Conservation (phyloP, 352 stramenopile species). For the Phytophthora sansomeana region DNA sequence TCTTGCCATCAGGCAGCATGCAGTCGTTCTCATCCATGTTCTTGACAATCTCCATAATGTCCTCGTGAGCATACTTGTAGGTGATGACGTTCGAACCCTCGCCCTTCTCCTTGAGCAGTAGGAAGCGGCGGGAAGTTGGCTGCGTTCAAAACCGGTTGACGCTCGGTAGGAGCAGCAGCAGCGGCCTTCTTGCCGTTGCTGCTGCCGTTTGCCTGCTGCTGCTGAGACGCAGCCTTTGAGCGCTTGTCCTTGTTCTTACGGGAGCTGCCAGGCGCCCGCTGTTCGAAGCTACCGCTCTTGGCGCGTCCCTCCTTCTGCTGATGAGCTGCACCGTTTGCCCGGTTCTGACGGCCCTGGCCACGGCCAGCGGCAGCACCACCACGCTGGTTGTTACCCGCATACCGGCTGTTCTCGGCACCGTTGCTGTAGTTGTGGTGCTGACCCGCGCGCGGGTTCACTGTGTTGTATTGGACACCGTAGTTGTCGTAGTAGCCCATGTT, state of each 20-base stretch:
- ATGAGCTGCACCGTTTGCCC: slow-evolving; percentile 38
- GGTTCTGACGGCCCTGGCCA: slow-evolving; percentile 48
- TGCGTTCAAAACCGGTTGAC: slow-evolving; percentile 82
- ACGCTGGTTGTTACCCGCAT: slow-evolving; percentile 48
- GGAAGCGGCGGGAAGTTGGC: slow-evolving; percentile 87
- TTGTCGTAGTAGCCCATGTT: slow-evolving; percentile 80
- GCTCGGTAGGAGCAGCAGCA: slow-evolving; percentile 41
- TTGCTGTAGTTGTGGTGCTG: slow-evolving; percentile 52
- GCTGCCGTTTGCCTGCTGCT: slow-evolving; percentile 41
- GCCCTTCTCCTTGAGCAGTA: slow-evolving; percentile 45
- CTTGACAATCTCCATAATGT: slow-evolving; percentile 94
- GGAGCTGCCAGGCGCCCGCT: slow-evolving; percentile 41
- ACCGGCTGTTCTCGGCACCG: slow-evolving; percentile 44
- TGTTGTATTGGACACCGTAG: slow-evolving; percentile 81
- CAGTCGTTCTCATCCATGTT: slow-evolving; percentile 91
- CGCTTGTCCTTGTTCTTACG: slow-evolving; percentile 77
- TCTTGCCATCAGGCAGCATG: slow-evolving; percentile 71
- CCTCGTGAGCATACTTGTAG: slow-evolving; percentile 86
- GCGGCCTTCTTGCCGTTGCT: slow-evolving; percentile 43
- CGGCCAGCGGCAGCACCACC: slow-evolving; percentile 27
- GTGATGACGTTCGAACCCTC: slow-evolving; percentile 58
- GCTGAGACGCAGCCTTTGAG: slow-evolving; percentile 49
- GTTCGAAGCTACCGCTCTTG: slow-evolving; percentile 70
- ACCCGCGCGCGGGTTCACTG: slow-evolving; percentile 39
- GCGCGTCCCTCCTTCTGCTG: slow-evolving; percentile 50